Percentiles rank a stretch among this genome's conserved stretches.
Conservation (phyloP, 345 rosid genomes). For the Eucalyptus cloeziana region DNA sequence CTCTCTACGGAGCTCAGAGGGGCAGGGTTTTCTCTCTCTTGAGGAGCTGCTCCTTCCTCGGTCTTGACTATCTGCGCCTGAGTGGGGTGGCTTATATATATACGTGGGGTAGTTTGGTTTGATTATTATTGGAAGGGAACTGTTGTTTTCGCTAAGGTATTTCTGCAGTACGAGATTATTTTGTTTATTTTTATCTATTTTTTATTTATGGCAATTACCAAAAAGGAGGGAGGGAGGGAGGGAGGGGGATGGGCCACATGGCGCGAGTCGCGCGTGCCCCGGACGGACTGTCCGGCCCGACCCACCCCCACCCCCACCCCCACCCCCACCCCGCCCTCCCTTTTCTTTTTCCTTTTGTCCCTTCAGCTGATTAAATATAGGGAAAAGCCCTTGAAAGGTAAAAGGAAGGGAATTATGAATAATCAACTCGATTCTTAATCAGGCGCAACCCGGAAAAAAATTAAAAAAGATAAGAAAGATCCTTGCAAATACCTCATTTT, state of each 20-base stretch:
- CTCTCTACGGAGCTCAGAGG: background rate
- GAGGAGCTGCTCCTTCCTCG: background rate
- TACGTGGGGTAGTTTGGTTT: background rate
- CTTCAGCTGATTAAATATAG: background rate
- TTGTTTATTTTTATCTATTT: background rate
- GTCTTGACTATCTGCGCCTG: background rate
- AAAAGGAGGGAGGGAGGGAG: background rate
- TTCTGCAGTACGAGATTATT: background rate
- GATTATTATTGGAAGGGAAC: background rate
- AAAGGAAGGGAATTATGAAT: background rate
- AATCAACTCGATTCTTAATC: background rate
- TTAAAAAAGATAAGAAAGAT: background rate
- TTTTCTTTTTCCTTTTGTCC: background rate
- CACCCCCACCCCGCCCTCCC: background rate
- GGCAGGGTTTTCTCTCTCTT: background rate
- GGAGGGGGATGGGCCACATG: background rate
- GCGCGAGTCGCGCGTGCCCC: background rate
- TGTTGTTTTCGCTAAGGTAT: background rate
- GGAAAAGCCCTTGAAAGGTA: background rate
- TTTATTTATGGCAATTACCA: background rate
- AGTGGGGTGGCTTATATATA: background rate
- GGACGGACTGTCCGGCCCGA: background rate
- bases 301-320: background rate
- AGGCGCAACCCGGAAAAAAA: background rate
- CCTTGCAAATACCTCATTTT: background rate